These are phyloP conservation scores for Prunus armeniaca DNA, from an alignment of 306 rosid genomes.

Conservation along the genomic window DNA sequence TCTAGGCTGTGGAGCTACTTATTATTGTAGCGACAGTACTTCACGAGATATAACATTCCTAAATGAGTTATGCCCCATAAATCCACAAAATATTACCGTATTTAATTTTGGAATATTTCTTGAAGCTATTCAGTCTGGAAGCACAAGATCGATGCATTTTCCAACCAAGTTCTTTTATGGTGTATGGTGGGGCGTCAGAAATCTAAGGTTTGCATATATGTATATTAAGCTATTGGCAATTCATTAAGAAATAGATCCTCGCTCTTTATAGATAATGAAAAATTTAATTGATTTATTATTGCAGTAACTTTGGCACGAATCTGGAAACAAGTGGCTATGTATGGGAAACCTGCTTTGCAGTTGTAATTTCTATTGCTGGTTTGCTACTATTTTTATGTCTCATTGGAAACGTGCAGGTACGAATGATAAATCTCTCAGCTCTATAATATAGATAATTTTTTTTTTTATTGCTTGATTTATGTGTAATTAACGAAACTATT, in stretches of 20 bases:
- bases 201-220: conserved; percentile 25
- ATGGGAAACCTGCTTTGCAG: conserved; percentile 32
- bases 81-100: too few species aligned
- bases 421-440: too few species aligned
- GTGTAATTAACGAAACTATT: background rate
- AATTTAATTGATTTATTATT: background rate
- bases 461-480: too few species aligned
- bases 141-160: background rate
- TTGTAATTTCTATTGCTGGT: conserved; percentile 18
- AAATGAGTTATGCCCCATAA: too few species aligned
- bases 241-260: too few species aligned
- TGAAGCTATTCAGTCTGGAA: conserved; percentile 16
- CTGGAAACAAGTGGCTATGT: conserved; percentile 25
- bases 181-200: conserved; percentile 37
- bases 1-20: too few species aligned
- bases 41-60: too few species aligned
- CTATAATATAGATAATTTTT: too few species aligned
- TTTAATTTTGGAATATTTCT: too few species aligned
- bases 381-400: conserved; percentile 30
- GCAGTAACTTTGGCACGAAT: conserved; percentile 25
- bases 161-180: conserved; percentile 21
- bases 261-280: too few species aligned
- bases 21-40: too few species aligned
- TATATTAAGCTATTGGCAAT: too few species aligned
- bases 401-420: conserved; percentile 38